Base-by-base conservation (phyloP, 2,329 filamentous ascomycete genomes). In the Geosmithia flava region DNA sequence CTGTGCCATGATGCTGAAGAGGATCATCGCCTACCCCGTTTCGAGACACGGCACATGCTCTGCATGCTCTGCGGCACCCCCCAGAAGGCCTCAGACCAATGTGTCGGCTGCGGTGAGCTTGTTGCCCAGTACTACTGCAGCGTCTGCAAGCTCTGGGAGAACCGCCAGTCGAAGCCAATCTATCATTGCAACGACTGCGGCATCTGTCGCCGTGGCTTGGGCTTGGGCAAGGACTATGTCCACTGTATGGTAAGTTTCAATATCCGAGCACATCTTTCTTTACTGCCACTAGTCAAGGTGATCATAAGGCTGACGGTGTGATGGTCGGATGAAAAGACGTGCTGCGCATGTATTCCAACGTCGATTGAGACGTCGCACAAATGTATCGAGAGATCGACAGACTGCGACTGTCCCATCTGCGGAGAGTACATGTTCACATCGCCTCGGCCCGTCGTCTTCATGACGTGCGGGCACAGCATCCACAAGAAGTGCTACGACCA, bases 141-240 rank as follows among this genome's bases (percentile, higher is more conserved):
- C 48, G 85, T 93, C 48, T 98, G 93, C 73, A 96, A 96, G 66
- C 74, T 98, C 2, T 98, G 93, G 93, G 91, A 97, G 59, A 89
- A 97, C 59, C 87, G 96, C 55, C 79, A 81, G 48, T 83, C 81
- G 54, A 96, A 94, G 63, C 85, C 83, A 54, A 95, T 97, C 49
- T 98, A 98, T 61, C 93, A 98, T 62, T 98, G 93, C 64, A 78
- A 82, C 58, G 93, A 97, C 59, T 98, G 93, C 64, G 93, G 93
- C 4, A 95, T 98, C 52, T 98, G 93, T 62, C 79, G 93, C 50
- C 83, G 90, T 49, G 93, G 93, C 1, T 80, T 88, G 62, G 93
- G 93, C 1, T 70, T 98, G 29, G 91, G 93, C 3, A 97, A 95
- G 61, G 93, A 98, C 62, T 98, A 95, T 62, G 90, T 94, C 59